Base-by-base conservation (phyloP, 371 early-diverging fungal species). In the Conidiobolus incongruus region DNA sequence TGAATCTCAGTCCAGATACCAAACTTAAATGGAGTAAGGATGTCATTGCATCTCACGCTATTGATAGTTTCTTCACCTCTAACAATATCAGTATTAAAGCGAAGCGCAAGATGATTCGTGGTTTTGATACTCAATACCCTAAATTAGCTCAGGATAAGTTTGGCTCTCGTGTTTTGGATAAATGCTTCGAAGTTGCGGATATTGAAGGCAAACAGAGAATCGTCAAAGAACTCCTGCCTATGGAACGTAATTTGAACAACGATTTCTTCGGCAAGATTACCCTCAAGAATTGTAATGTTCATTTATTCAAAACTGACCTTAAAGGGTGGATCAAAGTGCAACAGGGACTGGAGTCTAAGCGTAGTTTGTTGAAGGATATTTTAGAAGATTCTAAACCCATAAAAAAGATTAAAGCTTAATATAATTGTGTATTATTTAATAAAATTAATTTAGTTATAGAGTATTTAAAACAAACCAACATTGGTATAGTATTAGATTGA, bases 81-180 rank as follows among this genome's bases (percentile, higher is more conserved):
- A 52, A 62, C 0, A 57, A 63, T 13, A 57, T 79, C 19, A 61
- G 64, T 22, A 38, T 51, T 2, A 72, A 70, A 44, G 61, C 69
- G 38, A 79, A 80, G 51, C 68, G 73, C 47, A 70, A 71, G 57
- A 56, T 82, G 10, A 44, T 81, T 15, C 60, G 63, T 45, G 61
- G 60, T 41, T 63, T 77, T 44, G 40, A 58, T 15, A 69, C 68
- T 5, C 56, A 61, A 38, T 77, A 66, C 49, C 67, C 65, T 26
- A 52, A 55, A 4, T 48, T 83, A 33, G 75, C 80, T 2, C 50
- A 60, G 38, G 80, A 85, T 50, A 74, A 74, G 48, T 84, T 70
- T 50, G 85, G 82, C 29, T 73, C 77, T 30, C 80, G 77, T 45
- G 58, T 83, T 12, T 66, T 85, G 6, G 88, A 87, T 43, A 70